Evolutionary conservation across 2,329 filamentous ascomycete genomes (phyloP), one percentile per base, ranked within the genome.

Genomic region (Calonectria pauciramosa): DNA sequence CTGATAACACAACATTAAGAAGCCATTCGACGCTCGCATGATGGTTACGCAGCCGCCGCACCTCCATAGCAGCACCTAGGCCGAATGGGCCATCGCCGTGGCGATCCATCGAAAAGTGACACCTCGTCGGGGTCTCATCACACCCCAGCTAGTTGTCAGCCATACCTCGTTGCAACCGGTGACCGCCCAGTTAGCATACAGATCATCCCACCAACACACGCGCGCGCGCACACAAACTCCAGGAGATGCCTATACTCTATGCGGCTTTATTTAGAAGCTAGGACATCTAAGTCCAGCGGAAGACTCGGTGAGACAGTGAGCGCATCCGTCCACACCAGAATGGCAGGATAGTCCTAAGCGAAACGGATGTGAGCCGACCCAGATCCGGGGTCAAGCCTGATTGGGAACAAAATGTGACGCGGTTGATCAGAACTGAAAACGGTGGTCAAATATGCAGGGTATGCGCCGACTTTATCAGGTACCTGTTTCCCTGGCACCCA

Each of bases 291-390:
- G 32, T 49, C 49, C 32, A 47, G 30, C 49, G 60, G 59, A 56
- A 71, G 59, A 51, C 28, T 71, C 59, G 60, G 59, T 51, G 51
- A 65, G 63, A 26, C 36, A 51, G n/a, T 28, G 38, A 32, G 47
- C 56, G 16, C 60, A 64, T 54, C 59, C 34, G 16, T 41, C 64
- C 68, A 71, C 60, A 47, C 38, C 41, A n/a, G 65, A 34, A 70
- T 16, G 68, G 26, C 59, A 70, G 20, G 49, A 64, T 44, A 36
- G 20, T 51, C 47, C 32, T 56, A 66, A 65, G 38, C 59, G 68
- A 63, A 51, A 63, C 68, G 59, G 49, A 71, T 71, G 34, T 64
- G 68, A 71, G 59, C 68, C 68, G 63, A 71, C 49, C 30, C 66
- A 71, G 47, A 71, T 66, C 59, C 68, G 49, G 68, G 59, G 47